Evolutionary conservation across 2,329 filamentous ascomycete species (phyloP), one percentile per base, ranked within the genome.

Genomic region (Trichophyton benhamiae): DNA sequence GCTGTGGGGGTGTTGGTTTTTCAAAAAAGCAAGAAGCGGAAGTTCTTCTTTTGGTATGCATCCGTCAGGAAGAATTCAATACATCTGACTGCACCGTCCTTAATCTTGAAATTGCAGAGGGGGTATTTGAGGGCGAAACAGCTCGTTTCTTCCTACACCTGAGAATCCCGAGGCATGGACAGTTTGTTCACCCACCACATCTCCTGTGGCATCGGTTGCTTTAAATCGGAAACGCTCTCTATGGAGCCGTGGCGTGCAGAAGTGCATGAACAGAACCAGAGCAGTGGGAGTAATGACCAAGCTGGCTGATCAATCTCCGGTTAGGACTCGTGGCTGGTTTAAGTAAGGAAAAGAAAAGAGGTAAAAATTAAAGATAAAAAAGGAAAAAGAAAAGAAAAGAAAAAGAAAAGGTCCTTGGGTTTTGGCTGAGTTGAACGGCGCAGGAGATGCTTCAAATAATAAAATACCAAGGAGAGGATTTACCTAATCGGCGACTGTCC

Each of bases 231-330:
- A 27, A 53, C 27, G 27, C 49, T 7, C 11, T 30, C 22, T 53
- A 53, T 53, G 27, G 27, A 53, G 49, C 27, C 49, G 49, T 53
- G 49, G 49, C 49, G 49, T 33, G 27, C 49, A 53, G 49, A 53
- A 33, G 49, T 25, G 49, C 49, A 53, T 53, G 49, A 33, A 33
- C 49, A 53, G 49, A 27, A 33, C 49, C 49, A 53, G 49, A 53
- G 27, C 49, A 25, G 49, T 53, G 49, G 49, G 17, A 53, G 49
- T 27, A 53, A 15, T 25, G 22, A 53, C 22, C 49, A 22, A 53
- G 25, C 17, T 38, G 11, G 49, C 13, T 53, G 49, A 53, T 33
- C 49, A 53, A 33, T 30, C 20, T 53, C 27, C 22, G 25, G 27
- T 53, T 25, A 53, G 49, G 49, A 53, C 49, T 53, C 22, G 49